Conservation (phyloP, 2,329 filamentous ascomycete genomes). For the Ophiostoma ips region DNA sequence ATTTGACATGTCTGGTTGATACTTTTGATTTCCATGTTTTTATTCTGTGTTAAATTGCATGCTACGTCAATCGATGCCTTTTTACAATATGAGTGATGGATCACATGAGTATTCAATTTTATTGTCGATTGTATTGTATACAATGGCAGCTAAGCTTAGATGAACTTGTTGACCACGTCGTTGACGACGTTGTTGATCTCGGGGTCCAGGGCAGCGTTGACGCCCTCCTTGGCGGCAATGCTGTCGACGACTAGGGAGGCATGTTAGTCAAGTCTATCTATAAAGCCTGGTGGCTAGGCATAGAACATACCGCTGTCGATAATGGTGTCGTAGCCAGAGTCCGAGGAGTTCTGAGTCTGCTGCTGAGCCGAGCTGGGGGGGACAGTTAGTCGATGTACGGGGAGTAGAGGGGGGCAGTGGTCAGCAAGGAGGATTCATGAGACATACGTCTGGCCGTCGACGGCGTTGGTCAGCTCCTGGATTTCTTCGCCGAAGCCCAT, state of each 20-base stretch:
- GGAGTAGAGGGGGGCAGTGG: no score
- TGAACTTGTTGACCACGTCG: constrained; percentile 21
- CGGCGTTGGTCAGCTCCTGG: constrained; percentile 19
- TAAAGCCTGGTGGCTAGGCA: not conserved
- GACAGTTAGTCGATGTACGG: not conserved
- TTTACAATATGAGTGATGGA: no score
- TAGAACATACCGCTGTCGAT: constrained; percentile 21
- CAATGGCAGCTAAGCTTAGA: not conserved
- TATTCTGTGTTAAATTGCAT: not conserved
- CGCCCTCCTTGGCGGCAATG: constrained; percentile 20
- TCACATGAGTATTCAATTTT: no score
- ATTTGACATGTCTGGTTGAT: not conserved
- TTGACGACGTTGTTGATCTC: constrained; percentile 24
- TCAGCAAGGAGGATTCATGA: not conserved
- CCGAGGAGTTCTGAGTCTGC: constrained; percentile 16
- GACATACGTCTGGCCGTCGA: constrained; percentile 19
- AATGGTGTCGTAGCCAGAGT: constrained; percentile 21
- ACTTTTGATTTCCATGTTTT: not conserved
- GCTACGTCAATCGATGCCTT: not conserved
- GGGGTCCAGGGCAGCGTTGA: constrained; percentile 19
- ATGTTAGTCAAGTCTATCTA: not conserved
- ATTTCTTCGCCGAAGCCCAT: constrained; percentile 18
- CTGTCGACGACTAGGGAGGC: not conserved
- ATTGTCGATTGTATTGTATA: no score
- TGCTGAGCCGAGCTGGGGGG: constrained; percentile 20